Base-by-base conservation (phyloP, 352 stramenopile genomes). In the Phytophthora hibernalis region DNA sequence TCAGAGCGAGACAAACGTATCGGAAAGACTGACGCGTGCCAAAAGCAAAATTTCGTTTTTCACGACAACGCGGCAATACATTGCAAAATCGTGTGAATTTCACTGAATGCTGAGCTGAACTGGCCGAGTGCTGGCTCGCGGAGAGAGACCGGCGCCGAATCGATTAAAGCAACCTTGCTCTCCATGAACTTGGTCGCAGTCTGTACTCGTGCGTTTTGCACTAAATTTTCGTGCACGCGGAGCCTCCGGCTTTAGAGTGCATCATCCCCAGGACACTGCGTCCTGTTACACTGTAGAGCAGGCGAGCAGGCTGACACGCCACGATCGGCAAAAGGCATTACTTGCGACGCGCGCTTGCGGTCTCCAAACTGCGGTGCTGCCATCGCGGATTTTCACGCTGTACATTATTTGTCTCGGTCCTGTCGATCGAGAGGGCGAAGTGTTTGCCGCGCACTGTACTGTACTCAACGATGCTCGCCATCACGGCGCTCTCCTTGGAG, bases 21-120 rank as follows among this genome's bases (percentile, higher is more conserved):
- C 15, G 42, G n/a, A 68, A 63, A 62, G 52, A 68, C 30, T 20
- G 44, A 24, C 26, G 26, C 26, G 26, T 31, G 26, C 9, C 26
- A 31, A 31, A 31, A 31, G 18, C 47, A 22, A 65, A 65, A 44
- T 65, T 59, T 59, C 48, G 15, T 18, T 58, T 54, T 43, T 52
- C 42, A n/a, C n/a, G 61, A 24, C 28, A 48, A 65, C 58, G 58
- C 51, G 60, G 60, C 50, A 68, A 61, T 61, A 60, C 47, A 9
- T 67, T 54, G 43, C 42, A 68, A 68, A 68, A 68, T 68, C 61
- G 37, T n/a, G 37, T 43, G 37, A 2, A 43, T 20, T 1, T n/a
- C n/a, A n/a, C n/a, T n/a, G n/a, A n/a, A n/a, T n/a, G n/a, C n/a
- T n/a, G n/a, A n/a, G n/a, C n/a, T n/a, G n/a, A n/a, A n/a, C 37